Base-by-base conservation (phyloP, 2,329 filamentous ascomycete species). In the Cephalotrichum gorgonifer region DNA sequence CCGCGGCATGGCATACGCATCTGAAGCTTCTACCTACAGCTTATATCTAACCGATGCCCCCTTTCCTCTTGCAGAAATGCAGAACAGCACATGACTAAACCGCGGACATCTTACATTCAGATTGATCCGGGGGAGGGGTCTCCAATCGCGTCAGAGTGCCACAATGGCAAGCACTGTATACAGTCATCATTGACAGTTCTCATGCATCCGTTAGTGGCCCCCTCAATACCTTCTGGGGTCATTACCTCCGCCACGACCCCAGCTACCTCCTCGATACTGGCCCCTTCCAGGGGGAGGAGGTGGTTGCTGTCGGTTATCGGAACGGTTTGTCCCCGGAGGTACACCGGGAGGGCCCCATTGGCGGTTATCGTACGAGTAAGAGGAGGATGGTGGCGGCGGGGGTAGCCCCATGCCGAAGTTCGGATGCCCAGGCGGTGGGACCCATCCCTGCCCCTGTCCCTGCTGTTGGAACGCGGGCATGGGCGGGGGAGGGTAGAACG, bases 321-420 rank as follows among this genome's bases (percentile, higher is more conserved):
- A 31, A 38, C 22, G 30, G 17, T 23, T 14, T 22, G 31, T 62
- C 4, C 78, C 63, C 0, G 64, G 70, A 14, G 30, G 20, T 14
- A 22, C 30, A n/a, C 26, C 38, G 30, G n/a, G 26, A 31, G 35
- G 48, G 38, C 39, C 42, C 27, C 27, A n/a, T n/a, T 39, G 43
- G 14, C 49, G 41, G 26, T 31, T 42, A 25, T 49, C 46, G 25
- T 48, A 42, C 17, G 48, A 39, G 3, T 44, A 44, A n/a, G n/a
- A n/a, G n/a, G n/a, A n/a, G 4, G 63, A 61, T 3, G 71, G 70
- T n/a, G 71, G 71, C 22, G 72, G 72, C 3, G 72, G 73, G 12
- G 69, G 71, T 15, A 64, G 56, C 15, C 68, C 68, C 23, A 61
- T 57, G 3, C 66, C 69, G 54, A 74, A 75, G 1, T 66, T 66